These are phyloP conservation scores for Pachysolen tannophilus DNA, from an alignment of 805 yeast genomes.

Conservation along the genomic window DNA sequence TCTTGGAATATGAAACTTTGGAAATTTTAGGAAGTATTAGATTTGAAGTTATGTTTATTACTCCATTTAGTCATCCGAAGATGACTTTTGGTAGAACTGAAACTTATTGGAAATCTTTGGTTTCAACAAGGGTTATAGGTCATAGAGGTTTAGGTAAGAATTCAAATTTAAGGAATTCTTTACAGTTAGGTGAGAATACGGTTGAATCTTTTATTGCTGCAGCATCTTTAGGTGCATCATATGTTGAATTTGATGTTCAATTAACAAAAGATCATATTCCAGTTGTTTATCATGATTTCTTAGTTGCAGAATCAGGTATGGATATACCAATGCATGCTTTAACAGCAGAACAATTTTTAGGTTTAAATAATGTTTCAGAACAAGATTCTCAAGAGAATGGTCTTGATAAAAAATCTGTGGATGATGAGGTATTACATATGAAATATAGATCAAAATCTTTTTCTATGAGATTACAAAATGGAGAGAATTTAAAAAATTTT, in stretches of 20 bases:
- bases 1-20: conserved; percentile 61
- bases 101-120: conserved; percentile 87
- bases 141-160: conserved; percentile 95
- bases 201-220: conserved; percentile 94
- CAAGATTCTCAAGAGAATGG: conserved; percentile 13
- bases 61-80: conserved; percentile 64
- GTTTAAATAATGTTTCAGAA: conserved; percentile 40
- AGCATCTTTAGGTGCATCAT: conserved; percentile 91
- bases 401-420: conserved; percentile 16
- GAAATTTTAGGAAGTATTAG: conserved; percentile 71
- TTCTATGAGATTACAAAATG: conserved; percentile 23
- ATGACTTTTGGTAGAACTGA: conserved; percentile 61
- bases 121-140: conserved; percentile 87
- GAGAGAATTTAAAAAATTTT: conserved; percentile 24
- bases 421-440: conserved; percentile 21
- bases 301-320: conserved; percentile 92
- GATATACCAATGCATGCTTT: conserved; percentile 94
- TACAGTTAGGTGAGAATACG: conserved; percentile 93
- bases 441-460: conserved; percentile 28
- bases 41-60: conserved; percentile 67
- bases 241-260: conserved; percentile 96
- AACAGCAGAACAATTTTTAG: conserved; percentile 81
- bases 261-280: conserved; percentile 87
- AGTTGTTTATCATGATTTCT: conserved; percentile 89
- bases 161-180: conserved; percentile 56